Evolutionary conservation across 768 basidiomycete genomes (phyloP), one percentile per base, ranked within the genome.

Genomic region (Cyathus striatus): DNA sequence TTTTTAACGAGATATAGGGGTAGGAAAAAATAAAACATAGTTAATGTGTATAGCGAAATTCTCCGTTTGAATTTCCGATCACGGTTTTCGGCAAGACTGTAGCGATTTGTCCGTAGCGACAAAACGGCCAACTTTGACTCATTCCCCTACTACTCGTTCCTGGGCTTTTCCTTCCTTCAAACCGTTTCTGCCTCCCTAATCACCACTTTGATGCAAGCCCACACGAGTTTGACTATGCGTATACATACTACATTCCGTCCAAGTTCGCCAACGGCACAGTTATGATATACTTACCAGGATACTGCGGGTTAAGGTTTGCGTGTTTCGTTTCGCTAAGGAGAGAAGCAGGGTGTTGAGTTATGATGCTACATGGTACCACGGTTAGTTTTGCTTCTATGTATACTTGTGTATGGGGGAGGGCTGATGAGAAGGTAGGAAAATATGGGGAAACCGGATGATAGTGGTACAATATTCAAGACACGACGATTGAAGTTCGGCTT

Each of bases 261-360:
- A 70, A 70, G 38, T 60, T 64, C 23, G 50, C 65, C 16, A 66
- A 71, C 40, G 75, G 71, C 25, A 83, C 86, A 0, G 79, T 95
- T 3, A 77, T 98, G 59, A 75, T 97, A 4, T 94, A 90, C 64
- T 92, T 96, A 54, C 95, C 98, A 52, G 96, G 96, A n/a, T n/a
- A n/a, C n/a, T 84, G 85, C 0, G 96, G 81, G 0, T 68, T 97
- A 47, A 89, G 80, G 49, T 99, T 95, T 60, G 93, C 96, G 2
- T 84, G 81, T 54, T 73, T 96, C 44, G 91, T 94, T 14, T 85
- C n/a, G n/a, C n/a, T n/a, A 83, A 61, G 85, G 70, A 22, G 84
- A 83, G 4, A 86, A 87, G 50, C 79, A 86, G 40, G 94, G 95
- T 0, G 12, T 53, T 99, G 39, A 72, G 87, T 2, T 65, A 87